phyloP scores from a whole-genome alignment of 148 eudicot genomes.

The Silene latifolia region DNA sequence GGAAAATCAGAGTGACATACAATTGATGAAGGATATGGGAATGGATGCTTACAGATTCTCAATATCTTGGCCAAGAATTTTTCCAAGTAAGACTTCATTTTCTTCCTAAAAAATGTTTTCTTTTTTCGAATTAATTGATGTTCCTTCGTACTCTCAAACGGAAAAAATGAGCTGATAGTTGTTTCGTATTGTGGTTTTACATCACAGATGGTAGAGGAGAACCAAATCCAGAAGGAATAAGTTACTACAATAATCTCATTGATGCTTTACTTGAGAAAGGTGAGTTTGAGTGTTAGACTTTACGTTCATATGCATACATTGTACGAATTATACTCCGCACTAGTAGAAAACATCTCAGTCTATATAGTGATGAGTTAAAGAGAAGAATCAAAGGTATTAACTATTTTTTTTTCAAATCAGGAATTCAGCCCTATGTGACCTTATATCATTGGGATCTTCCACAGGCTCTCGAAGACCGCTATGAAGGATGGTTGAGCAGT shows the following conservation, averaged over 20 bases:
- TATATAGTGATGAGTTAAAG: neutral
- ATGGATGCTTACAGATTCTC: conserved; percentile 98
- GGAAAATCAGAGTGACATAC: conserved; percentile 62
- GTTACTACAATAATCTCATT: conserved; percentile 76
- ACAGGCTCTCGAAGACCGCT: conserved; percentile 76
- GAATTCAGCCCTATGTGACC: conserved; percentile 86
- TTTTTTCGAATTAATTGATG: neutral
- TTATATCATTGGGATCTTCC: conserved; percentile 99
- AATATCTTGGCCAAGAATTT: conserved; percentile 91
- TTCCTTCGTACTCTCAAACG: neutral
- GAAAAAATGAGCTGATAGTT: neutral
- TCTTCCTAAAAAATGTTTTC: neutral
- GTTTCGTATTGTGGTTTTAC: neutral
- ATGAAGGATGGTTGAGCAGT: conserved; percentile 75
- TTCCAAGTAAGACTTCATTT: conserved; percentile 61
- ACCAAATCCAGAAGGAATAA: conserved; percentile 78
- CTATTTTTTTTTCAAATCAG: conserved; percentile 36
- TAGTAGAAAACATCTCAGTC: neutral
- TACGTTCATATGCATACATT: neutral
- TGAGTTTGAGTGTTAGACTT: conserved; percentile 25
- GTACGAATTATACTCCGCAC: too few relatives aligned
- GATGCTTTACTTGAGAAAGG: conserved; percentile 81
- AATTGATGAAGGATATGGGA: conserved; percentile 90
- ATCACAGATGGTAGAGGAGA: conserved; percentile 84
- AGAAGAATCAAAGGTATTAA: neutral